Evolutionary conservation across 495 filamentous ascomycete genomes (phyloP).

Genomic region (Podospora appendiculata): DNA sequence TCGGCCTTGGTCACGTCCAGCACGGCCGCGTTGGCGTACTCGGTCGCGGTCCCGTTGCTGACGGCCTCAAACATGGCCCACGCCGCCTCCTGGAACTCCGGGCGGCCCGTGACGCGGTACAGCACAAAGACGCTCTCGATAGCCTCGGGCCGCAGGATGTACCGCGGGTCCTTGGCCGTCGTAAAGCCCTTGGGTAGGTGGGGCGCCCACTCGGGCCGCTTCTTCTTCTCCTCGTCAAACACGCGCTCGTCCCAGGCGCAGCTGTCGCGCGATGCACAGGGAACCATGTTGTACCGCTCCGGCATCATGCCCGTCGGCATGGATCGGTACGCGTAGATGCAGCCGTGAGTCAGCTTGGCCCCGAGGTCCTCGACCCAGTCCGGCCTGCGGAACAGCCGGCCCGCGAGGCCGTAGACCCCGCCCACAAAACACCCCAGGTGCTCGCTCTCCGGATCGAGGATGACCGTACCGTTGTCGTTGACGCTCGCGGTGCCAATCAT

Average conservation of each 20-base stretch:
- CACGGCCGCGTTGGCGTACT: conserved; percentile 54
- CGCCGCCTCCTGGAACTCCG: conserved; percentile 52
- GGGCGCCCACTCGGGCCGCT: conserved; percentile 18
- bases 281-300: conserved; percentile 55
- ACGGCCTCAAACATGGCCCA: conserved; percentile 71
- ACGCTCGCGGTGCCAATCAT: conserved; percentile 46
- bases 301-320: conserved; percentile 83
- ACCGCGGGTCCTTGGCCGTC: conserved; percentile 31
- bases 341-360: conserved; percentile 71
- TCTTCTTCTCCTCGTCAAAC: conserved; percentile 30
- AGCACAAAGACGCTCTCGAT: conserved; percentile 66
- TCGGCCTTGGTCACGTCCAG: conserved; percentile 43
- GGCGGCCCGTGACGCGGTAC: conserved; percentile 63
- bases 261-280: conserved; percentile 51
- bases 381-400: conserved; percentile 60
- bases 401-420: conserved; percentile 74
- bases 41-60: conserved; percentile 50
- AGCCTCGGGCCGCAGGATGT: conserved; percentile 50
- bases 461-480: conserved; percentile 15
- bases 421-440: conserved; percentile 68
- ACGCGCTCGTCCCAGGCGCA: conserved; percentile 67
- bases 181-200: conserved; percentile 29
- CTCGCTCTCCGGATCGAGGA: conserved; percentile 29
- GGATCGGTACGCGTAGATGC: conserved; percentile 75
- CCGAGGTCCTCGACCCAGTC: conserved; percentile 64